Percentiles rank a stretch among this genome's conserved stretches.
phyloP scores from a whole-genome alignment of 1,284 basidiomycete genomes.

The Lignosus rhinocerotis region DNA sequence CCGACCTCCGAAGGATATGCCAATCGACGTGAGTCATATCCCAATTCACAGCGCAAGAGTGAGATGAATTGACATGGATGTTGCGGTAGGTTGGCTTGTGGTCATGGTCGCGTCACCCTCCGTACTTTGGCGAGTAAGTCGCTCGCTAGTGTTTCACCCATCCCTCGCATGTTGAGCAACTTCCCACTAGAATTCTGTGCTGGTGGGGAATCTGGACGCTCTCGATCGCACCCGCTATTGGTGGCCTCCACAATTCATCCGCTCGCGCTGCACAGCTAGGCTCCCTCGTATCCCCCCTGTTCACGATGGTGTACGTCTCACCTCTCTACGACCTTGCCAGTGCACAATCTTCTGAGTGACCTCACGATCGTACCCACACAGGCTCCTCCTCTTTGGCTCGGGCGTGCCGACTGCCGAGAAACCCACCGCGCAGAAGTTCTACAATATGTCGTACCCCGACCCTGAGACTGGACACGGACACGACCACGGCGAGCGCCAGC shows the following conservation, averaged over 20 bases:
- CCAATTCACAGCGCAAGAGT: neutral
- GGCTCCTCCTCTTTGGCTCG: conserved; percentile 66
- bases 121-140: conserved; percentile 75
- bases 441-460: conserved; percentile 49
- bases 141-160: neutral
- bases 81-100: conserved; percentile 49
- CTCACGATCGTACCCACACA: conserved; percentile 25
- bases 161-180: neutral
- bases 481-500: neutral
- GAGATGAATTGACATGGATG: neutral
- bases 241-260: conserved; percentile 43
- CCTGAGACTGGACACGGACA: conserved; percentile 24
- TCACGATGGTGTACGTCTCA: conserved; percentile 58
- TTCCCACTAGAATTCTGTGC: conserved; percentile 54
- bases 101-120: conserved; percentile 69
- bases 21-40: conserved; percentile 41
- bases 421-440: conserved; percentile 66
- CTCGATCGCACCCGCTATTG: conserved; percentile 56
- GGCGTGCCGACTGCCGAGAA: conserved; percentile 77
- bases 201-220: conserved; percentile 77
- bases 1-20: conserved; percentile 53
- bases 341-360: neutral
- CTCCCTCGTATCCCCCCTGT: conserved; percentile 61
- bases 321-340: neutral
- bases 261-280: conserved; percentile 58